phyloP scores from a whole-genome alignment of 2,329 filamentous ascomycete genomes.

The Lachnellula cervina region DNA sequence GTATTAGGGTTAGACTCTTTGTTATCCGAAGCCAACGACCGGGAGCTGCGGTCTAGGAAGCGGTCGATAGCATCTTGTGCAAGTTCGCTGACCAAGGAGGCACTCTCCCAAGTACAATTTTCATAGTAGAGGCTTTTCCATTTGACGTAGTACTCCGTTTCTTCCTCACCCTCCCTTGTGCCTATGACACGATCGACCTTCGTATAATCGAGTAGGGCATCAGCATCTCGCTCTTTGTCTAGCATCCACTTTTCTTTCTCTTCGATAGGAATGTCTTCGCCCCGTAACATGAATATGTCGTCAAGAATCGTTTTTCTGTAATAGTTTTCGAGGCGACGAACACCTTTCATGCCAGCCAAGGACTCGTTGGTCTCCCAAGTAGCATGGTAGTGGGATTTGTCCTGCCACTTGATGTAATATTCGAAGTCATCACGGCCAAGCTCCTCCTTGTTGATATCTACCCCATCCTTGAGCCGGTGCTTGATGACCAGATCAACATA shows the following conservation, averaged over 20 bases:
- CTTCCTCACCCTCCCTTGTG: slow-evolving; percentile 72
- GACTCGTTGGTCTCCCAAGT: slow-evolving; percentile 84
- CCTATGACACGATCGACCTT: slow-evolving; percentile 92
- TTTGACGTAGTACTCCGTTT: slow-evolving; percentile 87
- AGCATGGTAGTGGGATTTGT: slow-evolving; percentile 89
- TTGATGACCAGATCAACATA: slow-evolving; percentile 90
- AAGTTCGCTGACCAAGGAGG: slow-evolving; percentile 66
- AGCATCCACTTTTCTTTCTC: slow-evolving; percentile 91
- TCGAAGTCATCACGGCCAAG: slow-evolving; percentile 72
- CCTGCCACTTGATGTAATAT: slow-evolving; percentile 94
- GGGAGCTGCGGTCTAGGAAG: slow-evolving; percentile 77
- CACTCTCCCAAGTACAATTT: slow-evolving; percentile 88
- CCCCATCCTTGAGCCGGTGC: slow-evolving; percentile 70
- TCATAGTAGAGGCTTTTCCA: slow-evolving; percentile 96
- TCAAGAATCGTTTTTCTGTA: slow-evolving; percentile 76
- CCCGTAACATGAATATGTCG: slow-evolving; percentile 72
- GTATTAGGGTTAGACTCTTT: slow-evolving; percentile 72
- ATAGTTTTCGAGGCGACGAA: slow-evolving; percentile 91
- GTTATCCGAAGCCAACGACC: slow-evolving; percentile 74
- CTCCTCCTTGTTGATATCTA: slow-evolving; percentile 52
- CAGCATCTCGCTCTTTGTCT: slow-evolving; percentile 86
- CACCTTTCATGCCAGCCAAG: slow-evolving; percentile 73
- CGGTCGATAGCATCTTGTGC: slow-evolving; percentile 90
- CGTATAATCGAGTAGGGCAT: slow-evolving; percentile 83
- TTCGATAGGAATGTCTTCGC: slow-evolving; percentile 71